Base-by-base conservation (phyloP, 768 basidiomycete genomes). In the Russula virescens region DNA sequence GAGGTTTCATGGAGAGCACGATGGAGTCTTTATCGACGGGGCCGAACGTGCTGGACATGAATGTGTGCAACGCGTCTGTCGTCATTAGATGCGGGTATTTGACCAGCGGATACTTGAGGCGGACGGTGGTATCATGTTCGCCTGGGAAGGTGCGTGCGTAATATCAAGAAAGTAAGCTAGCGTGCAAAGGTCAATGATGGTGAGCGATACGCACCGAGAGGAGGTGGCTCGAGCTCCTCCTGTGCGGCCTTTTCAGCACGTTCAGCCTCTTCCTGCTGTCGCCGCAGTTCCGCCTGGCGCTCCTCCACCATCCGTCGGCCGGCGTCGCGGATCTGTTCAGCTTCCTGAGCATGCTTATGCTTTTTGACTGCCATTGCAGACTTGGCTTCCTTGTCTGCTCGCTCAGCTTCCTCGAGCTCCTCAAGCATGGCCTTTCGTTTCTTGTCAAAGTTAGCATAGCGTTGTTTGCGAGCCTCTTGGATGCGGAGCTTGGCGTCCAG, bases 401-500 rank as follows among this genome's bases (percentile, higher is more conserved):
- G 80, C 67, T 94, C 91, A 38, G 87, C 79, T 54, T 55, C 86
- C 71, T 94, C 91, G 16, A 93, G 79, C 69, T 91, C 91, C 35
- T 88, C 85, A 23, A 90, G 80, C 65, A 94, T 75, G 38, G 72
- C 80, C 75, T 88, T 91, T 31, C 90, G 80, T 70, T 93, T 93
- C 61, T 73, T 78, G 66, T 91, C 88, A 68, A 82, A 89, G 3
- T 79, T 70, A 23, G 88, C 80, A 66, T 83, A 90, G n/a, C 90
- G 82, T 46, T 85, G 82, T 45, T 83, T 81, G 38, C 83, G 81
- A 0, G 90, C 89, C 45, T 82, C 79, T 61, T 86, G 84, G 2
- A 87, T 72, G 46, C 87, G 85, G n/a, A 88, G 74, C 69, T 88
- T 89, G 2, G 89, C 88, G 69, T 94, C 89, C 58, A 94, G 77